A percentile compares a stretch with the other conserved stretches of the same genome.
phyloP scores from a whole-genome alignment of 345 rosid species.

The Eucalyptus albens region DNA sequence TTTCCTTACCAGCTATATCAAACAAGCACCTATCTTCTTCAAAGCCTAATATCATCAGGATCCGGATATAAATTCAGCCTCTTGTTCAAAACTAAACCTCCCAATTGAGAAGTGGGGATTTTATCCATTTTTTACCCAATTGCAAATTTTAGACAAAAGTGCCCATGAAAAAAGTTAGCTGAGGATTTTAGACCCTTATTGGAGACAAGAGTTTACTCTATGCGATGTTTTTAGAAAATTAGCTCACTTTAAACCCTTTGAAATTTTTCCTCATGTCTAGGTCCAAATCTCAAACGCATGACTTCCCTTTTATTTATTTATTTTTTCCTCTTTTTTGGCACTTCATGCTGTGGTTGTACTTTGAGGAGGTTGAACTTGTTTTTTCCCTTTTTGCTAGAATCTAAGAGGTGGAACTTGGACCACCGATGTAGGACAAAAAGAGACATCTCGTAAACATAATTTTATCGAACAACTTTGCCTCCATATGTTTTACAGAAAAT shows the following conservation, averaged over 20 bases:
- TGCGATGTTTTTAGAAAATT: neutral
- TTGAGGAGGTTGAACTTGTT: neutral
- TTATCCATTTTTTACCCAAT: neutral
- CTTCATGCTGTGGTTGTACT: neutral
- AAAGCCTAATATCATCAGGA: neutral
- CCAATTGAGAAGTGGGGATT: neutral
- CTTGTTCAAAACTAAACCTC: neutral
- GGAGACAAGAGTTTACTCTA: neutral
- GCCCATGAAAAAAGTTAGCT: neutral
- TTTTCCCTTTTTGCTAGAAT: neutral
- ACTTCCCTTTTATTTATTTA: neutral
- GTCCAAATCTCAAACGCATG: neutral
- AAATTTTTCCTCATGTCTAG: too few relatives aligned
- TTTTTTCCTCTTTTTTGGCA: neutral
- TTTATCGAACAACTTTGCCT: neutral
- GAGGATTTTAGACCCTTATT: neutral
- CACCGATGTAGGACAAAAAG: neutral
- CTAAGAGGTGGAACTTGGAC: neutral
- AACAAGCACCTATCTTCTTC: neutral
- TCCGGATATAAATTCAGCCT: neutral
- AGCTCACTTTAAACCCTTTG: neutral
- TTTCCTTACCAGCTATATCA: neutral
- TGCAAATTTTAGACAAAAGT: neutral
- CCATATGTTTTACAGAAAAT: accelerated
- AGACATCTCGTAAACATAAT: neutral